Conservation (phyloP, 176 grass and related monocot species). For the Raddia guianensis region DNA sequence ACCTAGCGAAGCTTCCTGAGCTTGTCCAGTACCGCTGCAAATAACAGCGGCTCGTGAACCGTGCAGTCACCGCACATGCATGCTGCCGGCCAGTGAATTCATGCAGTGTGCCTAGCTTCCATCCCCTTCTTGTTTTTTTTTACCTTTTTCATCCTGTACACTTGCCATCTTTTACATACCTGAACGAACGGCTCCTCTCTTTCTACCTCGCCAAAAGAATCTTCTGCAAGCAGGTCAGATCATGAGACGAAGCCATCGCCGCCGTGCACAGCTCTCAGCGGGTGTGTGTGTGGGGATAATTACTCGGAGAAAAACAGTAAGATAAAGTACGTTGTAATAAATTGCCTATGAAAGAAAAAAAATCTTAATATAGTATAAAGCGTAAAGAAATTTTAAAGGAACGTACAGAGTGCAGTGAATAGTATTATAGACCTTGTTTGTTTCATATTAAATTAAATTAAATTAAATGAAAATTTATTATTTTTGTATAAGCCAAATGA, state of each 20-base stretch:
- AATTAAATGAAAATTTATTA: too few species aligned
- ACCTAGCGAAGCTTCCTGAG: constrained; percentile 17
- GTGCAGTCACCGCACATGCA: constrained; percentile 77
- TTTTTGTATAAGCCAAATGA: too few species aligned
- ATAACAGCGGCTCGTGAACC: constrained; percentile 62
- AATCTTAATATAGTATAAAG: too few species aligned
- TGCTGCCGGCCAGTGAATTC: constrained; percentile 54
- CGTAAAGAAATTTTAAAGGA: too few species aligned
- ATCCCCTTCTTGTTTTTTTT: not conserved
- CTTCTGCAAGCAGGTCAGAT: not conserved
- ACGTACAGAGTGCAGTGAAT: too few species aligned
- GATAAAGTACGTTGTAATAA: too few species aligned
- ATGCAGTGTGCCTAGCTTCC: constrained; percentile 37
- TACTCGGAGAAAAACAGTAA: too few species aligned
- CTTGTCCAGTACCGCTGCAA: constrained; percentile 20
- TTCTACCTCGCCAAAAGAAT: constrained; percentile 8
- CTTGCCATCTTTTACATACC: constrained; percentile 14
- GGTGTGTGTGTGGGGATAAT: not conserved
- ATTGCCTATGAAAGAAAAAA: too few species aligned
- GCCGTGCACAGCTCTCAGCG: not conserved
- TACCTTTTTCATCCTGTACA: constrained; percentile 21
- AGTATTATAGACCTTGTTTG: too few species aligned
- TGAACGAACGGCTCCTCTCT: not conserved
- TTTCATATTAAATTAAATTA: too few species aligned
- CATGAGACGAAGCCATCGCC: constrained; percentile 9